phyloP scores from a whole-genome alignment of 2,329 filamentous ascomycete species.

The Escovopsis sp. region DNA sequence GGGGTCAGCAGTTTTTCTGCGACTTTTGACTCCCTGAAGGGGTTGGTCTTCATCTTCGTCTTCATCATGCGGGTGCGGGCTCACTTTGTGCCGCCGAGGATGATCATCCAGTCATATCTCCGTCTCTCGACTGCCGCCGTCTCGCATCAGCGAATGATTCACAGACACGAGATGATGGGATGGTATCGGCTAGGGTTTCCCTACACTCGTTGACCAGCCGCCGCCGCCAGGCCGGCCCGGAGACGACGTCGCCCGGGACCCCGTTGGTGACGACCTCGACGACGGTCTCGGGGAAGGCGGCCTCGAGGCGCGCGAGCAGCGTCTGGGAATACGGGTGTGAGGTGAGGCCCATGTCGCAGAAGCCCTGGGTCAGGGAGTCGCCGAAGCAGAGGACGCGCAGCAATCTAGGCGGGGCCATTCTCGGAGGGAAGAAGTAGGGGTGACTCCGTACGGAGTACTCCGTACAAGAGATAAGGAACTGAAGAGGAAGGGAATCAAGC shows the following conservation, averaged over 20 bases:
- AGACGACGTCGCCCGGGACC: slow-evolving; percentile 35
- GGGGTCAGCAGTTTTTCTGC: not conserved
- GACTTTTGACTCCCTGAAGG: not conserved
- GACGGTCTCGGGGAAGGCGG: slow-evolving; percentile 27
- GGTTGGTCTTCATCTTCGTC: not conserved
- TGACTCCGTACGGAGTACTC: not conserved
- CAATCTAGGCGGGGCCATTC: slow-evolving; percentile 16
- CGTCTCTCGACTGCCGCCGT: slow-evolving; percentile 9
- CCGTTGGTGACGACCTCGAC: slow-evolving; percentile 35
- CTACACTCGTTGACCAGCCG: slow-evolving; percentile 20
- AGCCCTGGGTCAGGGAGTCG: slow-evolving; percentile 49
- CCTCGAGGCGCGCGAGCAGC: slow-evolving; percentile 31
- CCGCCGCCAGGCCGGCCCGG: slow-evolving; percentile 15
- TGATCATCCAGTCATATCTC: slow-evolving; percentile 43
- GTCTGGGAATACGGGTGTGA: slow-evolving; percentile 39
- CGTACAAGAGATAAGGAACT: not conserved
- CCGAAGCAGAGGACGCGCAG: slow-evolving; percentile 49
- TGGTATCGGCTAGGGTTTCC: not conserved
- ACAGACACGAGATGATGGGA: not conserved
- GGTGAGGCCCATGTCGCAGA: slow-evolving; percentile 23
- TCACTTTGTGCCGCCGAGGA: slow-evolving; percentile 50
- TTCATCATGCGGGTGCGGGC: slow-evolving; percentile 6
- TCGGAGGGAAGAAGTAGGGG: not conserved
- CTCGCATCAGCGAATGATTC: not conserved
- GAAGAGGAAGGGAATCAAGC: not conserved